These are phyloP conservation scores for Calonectria ilicicola DNA, from an alignment of 2,329 filamentous ascomycete species.

Conservation along the genomic window DNA sequence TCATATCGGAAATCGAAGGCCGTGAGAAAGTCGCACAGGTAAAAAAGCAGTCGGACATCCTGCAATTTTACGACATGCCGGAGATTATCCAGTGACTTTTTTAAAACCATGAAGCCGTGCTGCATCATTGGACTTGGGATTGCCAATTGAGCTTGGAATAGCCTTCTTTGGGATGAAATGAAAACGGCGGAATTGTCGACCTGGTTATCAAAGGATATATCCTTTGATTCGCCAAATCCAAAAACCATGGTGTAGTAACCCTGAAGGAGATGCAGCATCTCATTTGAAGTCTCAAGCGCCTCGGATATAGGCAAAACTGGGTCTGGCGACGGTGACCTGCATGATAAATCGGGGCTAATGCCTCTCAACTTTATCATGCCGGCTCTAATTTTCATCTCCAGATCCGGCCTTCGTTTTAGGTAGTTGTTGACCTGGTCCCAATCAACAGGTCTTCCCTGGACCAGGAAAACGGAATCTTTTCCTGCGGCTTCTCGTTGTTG, in stretches of 20 bases:
- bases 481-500: background rate
- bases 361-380: background rate
- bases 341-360: background rate
- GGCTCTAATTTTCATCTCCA: background rate
- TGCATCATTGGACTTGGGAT: background rate
- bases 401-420: background rate
- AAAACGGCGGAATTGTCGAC: background rate
- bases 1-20: background rate
- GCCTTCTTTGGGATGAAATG: background rate
- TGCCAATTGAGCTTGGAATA: background rate
- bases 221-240: background rate
- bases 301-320: background rate
- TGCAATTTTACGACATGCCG: background rate
- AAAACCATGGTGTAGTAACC: background rate
- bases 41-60: background rate
- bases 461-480: background rate
- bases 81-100: background rate
- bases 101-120: background rate
- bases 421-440: conserved; percentile 1
- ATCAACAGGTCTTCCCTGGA: background rate
- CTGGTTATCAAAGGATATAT: background rate
- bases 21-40: background rate
- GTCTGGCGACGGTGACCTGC: background rate
- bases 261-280: background rate
- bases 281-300: background rate